Percentiles rank a stretch among this genome's conserved stretches.
Conservation (phyloP, 2,329 filamentous ascomycete genomes). For the Phialophora tarda region DNA sequence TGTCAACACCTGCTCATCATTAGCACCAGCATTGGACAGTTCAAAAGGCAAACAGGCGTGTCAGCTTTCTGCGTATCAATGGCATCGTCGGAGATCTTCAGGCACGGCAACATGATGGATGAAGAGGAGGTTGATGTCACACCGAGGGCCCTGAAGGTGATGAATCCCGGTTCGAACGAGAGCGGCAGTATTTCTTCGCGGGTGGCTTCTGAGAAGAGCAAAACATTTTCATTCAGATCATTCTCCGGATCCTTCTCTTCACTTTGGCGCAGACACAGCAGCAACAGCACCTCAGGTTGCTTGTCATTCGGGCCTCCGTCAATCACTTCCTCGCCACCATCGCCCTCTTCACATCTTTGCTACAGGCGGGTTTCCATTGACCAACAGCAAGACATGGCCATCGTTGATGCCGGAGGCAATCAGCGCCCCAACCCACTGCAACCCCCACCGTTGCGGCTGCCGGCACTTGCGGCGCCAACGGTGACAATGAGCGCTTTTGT, state of each 20-base stretch:
- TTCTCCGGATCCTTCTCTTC: conserved; percentile 29
- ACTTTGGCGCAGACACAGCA: conserved; percentile 22
- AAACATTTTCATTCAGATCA: conserved; percentile 25
- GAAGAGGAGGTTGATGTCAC: conserved; percentile 23
- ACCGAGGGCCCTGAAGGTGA: conserved; percentile 25
- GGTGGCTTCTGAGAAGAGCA: conserved; percentile 6
- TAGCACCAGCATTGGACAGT: neutral
- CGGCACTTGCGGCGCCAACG: conserved; percentile 21
- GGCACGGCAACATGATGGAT: conserved; percentile 10
- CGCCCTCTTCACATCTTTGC: neutral
- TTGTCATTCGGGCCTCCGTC: neutral
- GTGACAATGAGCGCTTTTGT: conserved; percentile 27
- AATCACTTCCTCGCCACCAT: neutral
- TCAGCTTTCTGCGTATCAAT: neutral
- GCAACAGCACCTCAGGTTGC: conserved; percentile 19
- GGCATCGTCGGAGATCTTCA: neutral
- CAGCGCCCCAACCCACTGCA: conserved; percentile 17
- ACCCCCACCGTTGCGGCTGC: conserved; percentile 12
- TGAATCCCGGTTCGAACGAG: conserved; percentile 14
- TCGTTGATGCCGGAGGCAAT: neutral
- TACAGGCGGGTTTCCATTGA: conserved; percentile 6
- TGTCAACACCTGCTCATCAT: neutral
- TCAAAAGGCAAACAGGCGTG: neutral
- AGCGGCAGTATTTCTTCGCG: conserved; percentile 16
- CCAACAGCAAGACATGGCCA: neutral